These are phyloP conservation scores for Aspergillus sp. DNA, from an alignment of 2,329 filamentous ascomycete genomes.

Conservation along the genomic window DNA sequence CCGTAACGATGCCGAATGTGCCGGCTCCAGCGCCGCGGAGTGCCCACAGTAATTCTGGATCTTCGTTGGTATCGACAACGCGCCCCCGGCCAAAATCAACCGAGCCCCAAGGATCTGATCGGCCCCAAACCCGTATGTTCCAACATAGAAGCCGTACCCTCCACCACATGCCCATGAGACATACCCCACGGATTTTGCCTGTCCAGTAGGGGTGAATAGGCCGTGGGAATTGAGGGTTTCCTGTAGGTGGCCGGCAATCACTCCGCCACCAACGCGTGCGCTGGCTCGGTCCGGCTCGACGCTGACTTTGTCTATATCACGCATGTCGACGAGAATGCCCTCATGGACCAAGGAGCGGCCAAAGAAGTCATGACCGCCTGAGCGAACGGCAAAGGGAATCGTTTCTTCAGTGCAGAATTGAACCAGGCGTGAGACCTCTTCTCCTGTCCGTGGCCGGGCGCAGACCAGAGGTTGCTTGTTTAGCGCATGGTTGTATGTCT, in stretches of 20 bases:
- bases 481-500: slow-evolving; percentile 2
- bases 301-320: slow-evolving; percentile 4
- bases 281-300: background rate
- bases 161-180: slow-evolving; percentile 5
- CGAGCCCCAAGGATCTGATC: slow-evolving; percentile 2
- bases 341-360: slow-evolving; percentile 6
- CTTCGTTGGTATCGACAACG: slow-evolving; percentile 3
- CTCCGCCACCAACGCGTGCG: background rate
- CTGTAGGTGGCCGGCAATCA: background rate
- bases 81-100: slow-evolving; percentile 19
- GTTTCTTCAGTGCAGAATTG: slow-evolving; percentile 1
- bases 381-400: slow-evolving; percentile 6
- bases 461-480: slow-evolving; percentile 1
- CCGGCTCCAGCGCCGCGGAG: slow-evolving; percentile 3
- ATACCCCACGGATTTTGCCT: slow-evolving; percentile 2
- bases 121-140: background rate
- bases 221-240: background rate
- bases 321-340: slow-evolving; percentile 10
- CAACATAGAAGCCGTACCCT: slow-evolving; percentile 5
- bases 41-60: slow-evolving; percentile 6
- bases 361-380: slow-evolving; percentile 14
- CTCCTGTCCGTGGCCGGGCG: slow-evolving; percentile 1
- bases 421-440: slow-evolving; percentile 2
- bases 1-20: slow-evolving; percentile 2
- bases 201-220: slow-evolving; percentile 4